These are phyloP conservation scores for Acer yangbiense DNA, from an alignment of 345 rosid species.

Conservation along the genomic window DNA sequence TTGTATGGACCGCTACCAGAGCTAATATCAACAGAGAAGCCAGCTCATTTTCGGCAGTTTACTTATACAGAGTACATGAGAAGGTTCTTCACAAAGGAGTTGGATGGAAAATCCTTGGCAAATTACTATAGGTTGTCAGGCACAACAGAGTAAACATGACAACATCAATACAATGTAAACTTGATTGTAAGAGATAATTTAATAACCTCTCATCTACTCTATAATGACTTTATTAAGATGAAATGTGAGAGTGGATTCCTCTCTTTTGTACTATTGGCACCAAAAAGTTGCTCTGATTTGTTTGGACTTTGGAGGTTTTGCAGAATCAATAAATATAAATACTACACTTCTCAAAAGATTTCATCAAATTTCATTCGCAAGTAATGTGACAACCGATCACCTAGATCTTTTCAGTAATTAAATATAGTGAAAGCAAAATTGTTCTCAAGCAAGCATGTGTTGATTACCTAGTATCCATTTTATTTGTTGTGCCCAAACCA, in stretches of 20 bases:
- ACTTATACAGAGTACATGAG: conserved; percentile 30
- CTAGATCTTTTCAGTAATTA: not conserved
- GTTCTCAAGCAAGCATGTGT: not conserved
- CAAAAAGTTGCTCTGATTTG: not conserved
- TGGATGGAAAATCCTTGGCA: conserved; percentile 43
- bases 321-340: not conserved
- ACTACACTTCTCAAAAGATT: too few species aligned
- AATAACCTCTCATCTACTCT: not conserved
- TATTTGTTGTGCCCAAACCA: conserved; percentile 52
- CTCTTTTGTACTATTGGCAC: not conserved
- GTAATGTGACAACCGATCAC: not conserved
- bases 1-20: conserved; percentile 43
- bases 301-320: not conserved
- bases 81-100: conserved; percentile 46
- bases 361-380: not conserved
- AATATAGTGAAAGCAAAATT: too few species aligned
- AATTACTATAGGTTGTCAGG: conserved; percentile 38
- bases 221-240: not conserved
- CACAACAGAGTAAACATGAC: not conserved
- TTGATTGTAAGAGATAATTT: not conserved
- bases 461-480: not conserved
- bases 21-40: conserved; percentile 37
- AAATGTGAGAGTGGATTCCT: not conserved
- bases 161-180: not conserved
- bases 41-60: conserved; percentile 37